Percentiles rank a stretch among this genome's conserved stretches.
Conservation (phyloP, 768 basidiomycete genomes). For the Tulasnella sp. region DNA sequence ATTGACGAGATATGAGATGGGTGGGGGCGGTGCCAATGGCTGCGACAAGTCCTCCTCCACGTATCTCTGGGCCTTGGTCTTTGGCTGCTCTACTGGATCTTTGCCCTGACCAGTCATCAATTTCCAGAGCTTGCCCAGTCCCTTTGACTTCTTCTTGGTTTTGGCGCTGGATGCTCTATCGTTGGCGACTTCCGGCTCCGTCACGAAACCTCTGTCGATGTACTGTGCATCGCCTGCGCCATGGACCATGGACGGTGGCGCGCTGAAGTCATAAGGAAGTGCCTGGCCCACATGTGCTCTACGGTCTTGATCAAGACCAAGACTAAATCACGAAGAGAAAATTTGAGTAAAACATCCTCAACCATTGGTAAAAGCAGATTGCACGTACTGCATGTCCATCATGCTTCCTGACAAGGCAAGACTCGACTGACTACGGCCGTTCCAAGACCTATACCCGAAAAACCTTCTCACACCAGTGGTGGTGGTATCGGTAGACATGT, state of each 20-base stretch:
- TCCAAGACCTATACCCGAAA: conserved; percentile 64
- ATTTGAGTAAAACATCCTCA: not conserved
- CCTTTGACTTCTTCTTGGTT: conserved; percentile 64
- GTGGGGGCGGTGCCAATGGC: conserved; percentile 83
- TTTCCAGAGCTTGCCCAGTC: conserved; percentile 71
- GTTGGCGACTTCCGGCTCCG: not conserved
- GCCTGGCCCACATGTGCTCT: conserved; percentile 18
- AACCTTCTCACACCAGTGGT: conserved; percentile 34
- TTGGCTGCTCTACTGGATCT: conserved; percentile 21
- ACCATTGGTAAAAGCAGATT: not conserved
- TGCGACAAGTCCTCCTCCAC: conserved; percentile 47
- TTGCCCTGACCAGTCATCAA: conserved; percentile 47
- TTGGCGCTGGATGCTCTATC: conserved; percentile 24
- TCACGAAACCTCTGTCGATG: not conserved
- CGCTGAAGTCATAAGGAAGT: conserved; percentile 11
- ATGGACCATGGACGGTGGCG: conserved; percentile 2
- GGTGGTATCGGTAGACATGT: conserved; percentile 11
- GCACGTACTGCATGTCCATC: conserved; percentile 83
- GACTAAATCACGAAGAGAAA: conserved; percentile 35
- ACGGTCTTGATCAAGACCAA: conserved; percentile 62
- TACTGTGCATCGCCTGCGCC: not conserved
- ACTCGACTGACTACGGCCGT: conserved; percentile 68
- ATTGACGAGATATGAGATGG: conserved; percentile 72
- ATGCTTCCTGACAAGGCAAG: conserved; percentile 74
- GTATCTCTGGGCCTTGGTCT: conserved; percentile 23